Conservation (phyloP, 1,139 yeast species). For the Suhomyces panamericanus region DNA sequence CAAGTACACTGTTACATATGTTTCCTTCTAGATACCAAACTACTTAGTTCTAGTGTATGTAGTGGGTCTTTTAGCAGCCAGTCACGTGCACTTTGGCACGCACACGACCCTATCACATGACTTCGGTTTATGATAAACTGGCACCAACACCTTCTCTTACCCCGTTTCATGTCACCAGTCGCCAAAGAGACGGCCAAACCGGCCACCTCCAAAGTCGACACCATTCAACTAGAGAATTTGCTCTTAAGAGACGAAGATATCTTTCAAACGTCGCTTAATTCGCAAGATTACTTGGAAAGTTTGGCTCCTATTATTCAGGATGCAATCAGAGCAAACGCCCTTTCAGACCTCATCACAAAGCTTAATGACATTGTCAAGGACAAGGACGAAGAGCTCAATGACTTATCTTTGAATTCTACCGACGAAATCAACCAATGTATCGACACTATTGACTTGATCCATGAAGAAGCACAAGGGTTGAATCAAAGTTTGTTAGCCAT, state of each 20-base stretch:
- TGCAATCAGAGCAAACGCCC: conserved; percentile 57
- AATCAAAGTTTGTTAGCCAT: conserved; percentile 54
- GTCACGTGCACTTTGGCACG: too few relatives aligned
- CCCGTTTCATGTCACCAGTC: conserved; percentile 3
- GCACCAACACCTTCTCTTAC: not conserved
- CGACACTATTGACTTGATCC: conserved; percentile 57
- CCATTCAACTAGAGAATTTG: conserved; percentile 41
- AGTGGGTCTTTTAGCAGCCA: too few relatives aligned
- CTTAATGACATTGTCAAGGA: conserved; percentile 58
- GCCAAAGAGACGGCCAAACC: conserved; percentile 10
- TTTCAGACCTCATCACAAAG: conserved; percentile 56
- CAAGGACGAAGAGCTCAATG: conserved; percentile 66
- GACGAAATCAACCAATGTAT: conserved; percentile 56
- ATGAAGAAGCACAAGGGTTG: conserved; percentile 53
- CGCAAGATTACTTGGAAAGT: conserved; percentile 77
- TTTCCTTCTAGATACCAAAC: too few relatives aligned
- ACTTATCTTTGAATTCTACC: conserved; percentile 61
- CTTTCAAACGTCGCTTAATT: conserved; percentile 50
- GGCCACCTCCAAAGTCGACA: conserved; percentile 20
- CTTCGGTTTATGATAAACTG: too few relatives aligned
- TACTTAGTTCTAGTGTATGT: too few relatives aligned
- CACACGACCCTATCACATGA: too few relatives aligned
- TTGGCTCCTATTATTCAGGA: conserved; percentile 76
- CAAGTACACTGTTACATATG: too few relatives aligned
- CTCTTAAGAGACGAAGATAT: conserved; percentile 48